phyloP scores from a whole-genome alignment of 179 eudicot species.

The Spergularia azorica region DNA sequence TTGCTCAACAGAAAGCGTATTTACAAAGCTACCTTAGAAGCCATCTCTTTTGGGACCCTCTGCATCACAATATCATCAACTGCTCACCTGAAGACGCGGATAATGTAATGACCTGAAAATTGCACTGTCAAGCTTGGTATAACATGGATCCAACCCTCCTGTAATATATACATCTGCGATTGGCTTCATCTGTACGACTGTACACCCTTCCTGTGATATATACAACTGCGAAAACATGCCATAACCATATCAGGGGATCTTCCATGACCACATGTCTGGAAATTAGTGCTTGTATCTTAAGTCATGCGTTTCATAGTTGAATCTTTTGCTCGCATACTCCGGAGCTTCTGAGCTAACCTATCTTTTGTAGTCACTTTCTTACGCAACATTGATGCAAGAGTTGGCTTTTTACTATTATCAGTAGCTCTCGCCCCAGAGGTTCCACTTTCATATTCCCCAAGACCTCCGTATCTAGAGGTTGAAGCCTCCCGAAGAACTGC shows the following conservation, averaged over 20 bases:
- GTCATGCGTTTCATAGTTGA: constrained; percentile 57
- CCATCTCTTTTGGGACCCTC: background rate
- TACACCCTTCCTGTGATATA: background rate
- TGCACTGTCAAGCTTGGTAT: background rate
- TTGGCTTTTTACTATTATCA: constrained; percentile 47
- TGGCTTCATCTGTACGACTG: too few species aligned
- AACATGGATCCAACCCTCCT: background rate
- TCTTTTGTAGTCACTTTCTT: constrained; percentile 81
- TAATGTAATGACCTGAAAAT: background rate
- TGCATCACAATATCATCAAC: background rate
- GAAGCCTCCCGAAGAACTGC: constrained; percentile 76
- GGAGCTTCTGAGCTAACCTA: constrained; percentile 70
- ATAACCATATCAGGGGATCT: background rate
- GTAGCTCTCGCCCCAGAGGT: constrained; percentile 29
- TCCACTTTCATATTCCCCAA: constrained; percentile 50
- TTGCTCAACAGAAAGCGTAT: background rate
- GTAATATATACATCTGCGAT: background rate
- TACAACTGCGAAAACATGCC: background rate
- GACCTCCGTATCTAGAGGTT: constrained; percentile 54
- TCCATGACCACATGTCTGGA: constrained; percentile 72
- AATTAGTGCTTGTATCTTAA: constrained; percentile 71
- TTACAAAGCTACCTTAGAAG: background rate
- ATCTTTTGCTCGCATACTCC: constrained; percentile 56
- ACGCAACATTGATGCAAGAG: constrained; percentile 86
- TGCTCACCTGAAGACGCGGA: background rate